These are phyloP conservation scores for Aureobasidium lini DNA, from an alignment of 2,329 filamentous ascomycete species.

Conservation along the genomic window DNA sequence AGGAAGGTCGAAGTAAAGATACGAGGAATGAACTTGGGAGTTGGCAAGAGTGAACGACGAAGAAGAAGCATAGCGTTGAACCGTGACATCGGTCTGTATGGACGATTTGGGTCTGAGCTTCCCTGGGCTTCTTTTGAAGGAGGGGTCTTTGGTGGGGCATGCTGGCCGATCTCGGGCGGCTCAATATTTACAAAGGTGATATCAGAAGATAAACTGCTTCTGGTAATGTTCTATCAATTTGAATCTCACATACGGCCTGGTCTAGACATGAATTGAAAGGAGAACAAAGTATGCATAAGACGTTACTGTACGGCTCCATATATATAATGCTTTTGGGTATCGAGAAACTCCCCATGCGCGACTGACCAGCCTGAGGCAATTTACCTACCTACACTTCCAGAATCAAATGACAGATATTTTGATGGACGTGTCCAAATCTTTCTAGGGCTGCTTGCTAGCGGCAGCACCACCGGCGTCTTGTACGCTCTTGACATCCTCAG, in stretches of 20 bases:
- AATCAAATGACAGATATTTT: neutral
- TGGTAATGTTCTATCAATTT: neutral
- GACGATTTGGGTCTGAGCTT: constrained; percentile 3
- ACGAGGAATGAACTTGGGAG: neutral
- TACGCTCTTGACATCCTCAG: constrained; percentile 18
- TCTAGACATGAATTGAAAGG: neutral
- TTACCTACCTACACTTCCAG: neutral
- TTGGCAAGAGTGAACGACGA: constrained; percentile 7
- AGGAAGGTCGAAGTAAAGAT: neutral
- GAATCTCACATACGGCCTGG: no score
- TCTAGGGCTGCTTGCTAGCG: constrained; percentile 18
- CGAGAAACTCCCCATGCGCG: constrained; percentile 4
- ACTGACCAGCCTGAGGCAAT: neutral
- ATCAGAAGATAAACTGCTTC: neutral
- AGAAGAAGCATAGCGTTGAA: constrained; percentile 6
- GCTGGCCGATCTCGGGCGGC: constrained; percentile 8
- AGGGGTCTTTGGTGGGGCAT: constrained; percentile 11
- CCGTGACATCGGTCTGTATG: neutral
- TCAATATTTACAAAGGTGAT: no score
- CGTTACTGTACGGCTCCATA: neutral
- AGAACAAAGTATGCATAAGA: neutral
- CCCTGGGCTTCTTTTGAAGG: neutral
- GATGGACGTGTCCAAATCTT: neutral
- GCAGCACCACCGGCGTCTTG: constrained; percentile 20
- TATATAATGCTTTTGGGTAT: constrained; percentile 9